Conservation (phyloP, 768 basidiomycete species). For the Solioccasus polychromus region DNA sequence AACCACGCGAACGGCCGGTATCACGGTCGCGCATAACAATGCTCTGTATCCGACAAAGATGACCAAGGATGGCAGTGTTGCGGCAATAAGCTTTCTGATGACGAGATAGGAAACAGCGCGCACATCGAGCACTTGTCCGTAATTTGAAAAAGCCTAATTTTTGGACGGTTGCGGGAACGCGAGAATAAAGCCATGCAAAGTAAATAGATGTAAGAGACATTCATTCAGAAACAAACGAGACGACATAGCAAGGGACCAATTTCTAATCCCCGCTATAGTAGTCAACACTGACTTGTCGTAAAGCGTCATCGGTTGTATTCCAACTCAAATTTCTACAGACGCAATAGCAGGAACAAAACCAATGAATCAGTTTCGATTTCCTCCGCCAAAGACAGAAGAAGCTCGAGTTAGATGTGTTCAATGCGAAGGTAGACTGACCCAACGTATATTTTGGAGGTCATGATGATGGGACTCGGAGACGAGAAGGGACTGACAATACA, state of each 20-base stretch:
- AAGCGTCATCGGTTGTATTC: conserved; percentile 92
- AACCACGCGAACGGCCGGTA: conserved; percentile 94
- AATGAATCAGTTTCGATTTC: conserved; percentile 54
- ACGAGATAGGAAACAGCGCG: conserved; percentile 46
- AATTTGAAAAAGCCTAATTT: conserved; percentile 76
- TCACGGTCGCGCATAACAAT: conserved; percentile 99
- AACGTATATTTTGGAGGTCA: conserved; percentile 84
- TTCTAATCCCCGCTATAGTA: conserved; percentile 29
- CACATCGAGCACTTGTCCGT: conserved; percentile 88
- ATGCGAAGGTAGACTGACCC: conserved; percentile 78
- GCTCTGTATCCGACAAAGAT: conserved; percentile 52
- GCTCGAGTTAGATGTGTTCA: conserved; percentile 42
- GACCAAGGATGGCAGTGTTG: conserved; percentile 13
- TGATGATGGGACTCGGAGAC: conserved; percentile 33
- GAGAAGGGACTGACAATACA: conserved; percentile 43
- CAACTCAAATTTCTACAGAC: conserved; percentile 88
- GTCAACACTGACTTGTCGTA: conserved; percentile 79
- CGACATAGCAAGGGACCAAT: conserved; percentile 42
- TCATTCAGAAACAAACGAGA: conserved; percentile 35
- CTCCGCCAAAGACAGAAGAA: conserved; percentile 43
- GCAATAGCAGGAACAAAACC: conserved; percentile 39
- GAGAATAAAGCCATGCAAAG: conserved; percentile 25
- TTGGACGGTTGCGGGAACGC: conserved; percentile 15
- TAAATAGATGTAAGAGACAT: conserved; percentile 29
- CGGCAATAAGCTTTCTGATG: conserved; percentile 21